Evolutionary conservation across 495 filamentous ascomycete genomes (phyloP).

Genomic region (Trichodelitschia bisporula): DNA sequence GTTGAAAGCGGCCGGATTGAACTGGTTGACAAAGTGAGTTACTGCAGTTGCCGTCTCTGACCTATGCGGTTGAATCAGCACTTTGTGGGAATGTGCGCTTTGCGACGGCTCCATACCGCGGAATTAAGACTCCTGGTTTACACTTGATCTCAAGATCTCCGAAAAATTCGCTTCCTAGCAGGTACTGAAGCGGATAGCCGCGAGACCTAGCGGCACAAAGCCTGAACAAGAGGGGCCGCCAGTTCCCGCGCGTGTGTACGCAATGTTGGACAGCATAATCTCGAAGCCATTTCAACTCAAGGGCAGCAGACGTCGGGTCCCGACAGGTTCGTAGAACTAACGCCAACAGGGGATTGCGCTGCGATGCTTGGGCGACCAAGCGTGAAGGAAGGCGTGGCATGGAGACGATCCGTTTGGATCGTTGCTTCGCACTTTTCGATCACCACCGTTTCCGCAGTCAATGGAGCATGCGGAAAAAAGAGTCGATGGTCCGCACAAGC

Average conservation of each 20-base stretch:
- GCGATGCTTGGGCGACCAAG: slow-evolving; percentile 30
- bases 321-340: slow-evolving; percentile 46
- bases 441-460: too few relatives aligned
- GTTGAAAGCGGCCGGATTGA: slow-evolving; percentile 1
- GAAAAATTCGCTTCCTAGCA: slow-evolving; percentile 75
- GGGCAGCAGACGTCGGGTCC: slow-evolving; percentile 34
- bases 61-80: too few relatives aligned
- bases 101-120: slow-evolving; percentile 28
- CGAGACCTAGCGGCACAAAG: slow-evolving; percentile 28
- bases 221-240: slow-evolving; percentile 4
- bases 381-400: slow-evolving; percentile 58
- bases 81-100: too few relatives aligned
- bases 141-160: slow-evolving; percentile 62
- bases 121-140: slow-evolving; percentile 55
- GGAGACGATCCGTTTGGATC: too few relatives aligned
- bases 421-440: too few relatives aligned
- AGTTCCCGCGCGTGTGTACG: slow-evolving; percentile 2
- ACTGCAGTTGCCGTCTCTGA: slow-evolving; percentile 1
- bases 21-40: slow-evolving; percentile 5
- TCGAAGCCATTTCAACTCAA: slow-evolving; percentile 72
- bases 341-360: slow-evolving; percentile 32
- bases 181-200: slow-evolving; percentile 68
- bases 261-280: slow-evolving; percentile 25
- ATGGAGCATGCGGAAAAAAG: too few relatives aligned
- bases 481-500: too few relatives aligned